Evolutionary conservation across 116 monocot species (phyloP).

Genomic region (Phalaenopsis hybrid): DNA sequence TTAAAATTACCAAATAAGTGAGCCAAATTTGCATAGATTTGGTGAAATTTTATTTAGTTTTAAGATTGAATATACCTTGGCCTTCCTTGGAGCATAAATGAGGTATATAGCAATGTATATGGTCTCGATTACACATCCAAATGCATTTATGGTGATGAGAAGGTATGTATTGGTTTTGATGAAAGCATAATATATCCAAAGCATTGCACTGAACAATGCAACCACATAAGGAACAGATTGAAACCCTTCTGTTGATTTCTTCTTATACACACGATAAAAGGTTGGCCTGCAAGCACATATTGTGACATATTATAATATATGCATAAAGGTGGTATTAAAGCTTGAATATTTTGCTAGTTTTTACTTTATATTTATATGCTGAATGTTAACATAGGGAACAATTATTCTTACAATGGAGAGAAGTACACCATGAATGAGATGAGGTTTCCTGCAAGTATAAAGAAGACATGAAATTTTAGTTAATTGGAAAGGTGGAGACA

Average conservation of each 20-base stretch:
- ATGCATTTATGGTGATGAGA: constrained; percentile 39
- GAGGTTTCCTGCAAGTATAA: constrained; percentile 41
- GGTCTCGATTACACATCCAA: constrained; percentile 26
- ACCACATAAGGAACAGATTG: constrained; percentile 33
- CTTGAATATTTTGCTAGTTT: background rate
- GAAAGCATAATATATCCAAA: constrained; percentile 43
- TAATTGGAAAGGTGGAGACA: background rate
- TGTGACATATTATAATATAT: background rate
- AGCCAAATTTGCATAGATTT: background rate
- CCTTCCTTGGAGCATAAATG: constrained; percentile 23
- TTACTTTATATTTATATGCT: background rate
- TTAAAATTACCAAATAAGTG: background rate
- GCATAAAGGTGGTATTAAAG: background rate
- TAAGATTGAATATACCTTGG: constrained; percentile 14
- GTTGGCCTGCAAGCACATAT: constrained; percentile 36
- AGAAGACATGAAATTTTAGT: background rate
- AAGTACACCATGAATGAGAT: constrained; percentile 69
- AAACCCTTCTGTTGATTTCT: constrained; percentile 48
- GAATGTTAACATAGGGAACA: background rate
- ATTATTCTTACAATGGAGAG: constrained; percentile 53
- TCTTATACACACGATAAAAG: constrained; percentile 48
- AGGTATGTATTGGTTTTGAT: constrained; percentile 24
- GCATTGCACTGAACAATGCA: constrained; percentile 33
- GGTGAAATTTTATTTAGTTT: too few species aligned
- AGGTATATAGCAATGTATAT: constrained; percentile 26